Evolutionary conservation across 2,329 filamentous ascomycete genomes (phyloP), one percentile per base, ranked within the genome.

Genomic region (Incumbomyces delicatus): DNA sequence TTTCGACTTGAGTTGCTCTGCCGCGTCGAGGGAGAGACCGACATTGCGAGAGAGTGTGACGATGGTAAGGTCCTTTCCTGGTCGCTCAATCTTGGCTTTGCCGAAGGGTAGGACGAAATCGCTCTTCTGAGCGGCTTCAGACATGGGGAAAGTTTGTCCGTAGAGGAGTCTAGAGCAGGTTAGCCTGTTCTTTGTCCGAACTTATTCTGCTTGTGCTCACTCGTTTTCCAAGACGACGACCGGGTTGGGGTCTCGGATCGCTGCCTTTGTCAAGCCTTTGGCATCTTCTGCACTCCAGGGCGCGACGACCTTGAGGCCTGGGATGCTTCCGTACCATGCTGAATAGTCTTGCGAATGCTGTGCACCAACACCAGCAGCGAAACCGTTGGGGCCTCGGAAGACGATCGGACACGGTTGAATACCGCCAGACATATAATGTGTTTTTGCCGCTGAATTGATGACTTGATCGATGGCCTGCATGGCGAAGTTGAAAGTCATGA

Each of bases 401-500:
- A 92, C 96, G 72, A 98, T 90, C 76, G 96, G 96, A 75, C 92
- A 98, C 61, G 92, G 92, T 73, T 98, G 92, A 69, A 95, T 96
- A 69, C 92, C 92, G 62, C 92, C 92, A 55, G 92, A 96, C 92
- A 98, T 98, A 78, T 98, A 98, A 65, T 98, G 90, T 48, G 92
- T 98, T 79, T 98, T 98, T 64, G 88, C 92, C 60, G 77, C 92
- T 41, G 90, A 96, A 81, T 98, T 98, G 80, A 98, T 89, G 66
- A 98, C 87, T 70, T 98, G 92, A 69, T 98, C 92, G 70, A 98
- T 98, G 66, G 92, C 87, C 75, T 98, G 92, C 92, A 98, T 98
- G 69, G 92, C 90, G 67, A 96, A 96, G 80, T 98, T 98, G 81
- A 95, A 96, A 63, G 92, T 98, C 92, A 98, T 98, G 78, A 98